Base-by-base conservation (phyloP, 129 eudicot genomes). In the Heracleum sosnowskyi region DNA sequence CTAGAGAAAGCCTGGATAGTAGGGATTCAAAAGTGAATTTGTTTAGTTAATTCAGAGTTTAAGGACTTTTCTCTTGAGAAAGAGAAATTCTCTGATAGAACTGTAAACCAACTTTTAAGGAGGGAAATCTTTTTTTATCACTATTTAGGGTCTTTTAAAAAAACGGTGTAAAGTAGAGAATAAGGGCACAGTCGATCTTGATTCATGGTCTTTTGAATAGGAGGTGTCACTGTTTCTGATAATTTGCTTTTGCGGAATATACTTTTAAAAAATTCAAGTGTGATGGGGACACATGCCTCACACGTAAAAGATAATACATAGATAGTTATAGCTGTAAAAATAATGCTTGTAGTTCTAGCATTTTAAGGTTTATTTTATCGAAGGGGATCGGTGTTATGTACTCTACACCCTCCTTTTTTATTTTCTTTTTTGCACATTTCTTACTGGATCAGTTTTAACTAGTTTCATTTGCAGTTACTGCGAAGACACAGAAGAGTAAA, bases 401-500 rank as follows among this genome's bases (percentile, higher is more conserved):
- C 78, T 18, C 78, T 7, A n/a, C 64, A n/a, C 57, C 36, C 68
- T 69, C 34, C 41, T 29, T 33, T 68, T 78, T 76, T 44, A 49
- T 74, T 81, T 47, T 73, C 79, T 70, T 37, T 36, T 47, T 79
- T 77, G 77, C 74, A 66, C 63, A 5, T 13, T 49, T 71, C 18
- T 5, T 76, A 20, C 62, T 53, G 44, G 42, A 44, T 31, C 9
- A 44, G 42, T 33, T 46, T 51, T 76, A 39, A 75, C 17, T 74
- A 57, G 41, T 26, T 33, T 51, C 39, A 51, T 76, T 34, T 82
- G 80, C 85, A 91, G 98, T 79, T 94, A 84, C 84, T 94, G 62
- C 91, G 97, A 60, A 91, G 98, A 84, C 97, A 88, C 85, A 91
- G 98, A 81, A 91, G 98, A 80, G 78, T 88, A 82, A 89, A 85